Conservation (phyloP, 371 early-diverging fungal species). For the Lichtheimia corymbifera region DNA sequence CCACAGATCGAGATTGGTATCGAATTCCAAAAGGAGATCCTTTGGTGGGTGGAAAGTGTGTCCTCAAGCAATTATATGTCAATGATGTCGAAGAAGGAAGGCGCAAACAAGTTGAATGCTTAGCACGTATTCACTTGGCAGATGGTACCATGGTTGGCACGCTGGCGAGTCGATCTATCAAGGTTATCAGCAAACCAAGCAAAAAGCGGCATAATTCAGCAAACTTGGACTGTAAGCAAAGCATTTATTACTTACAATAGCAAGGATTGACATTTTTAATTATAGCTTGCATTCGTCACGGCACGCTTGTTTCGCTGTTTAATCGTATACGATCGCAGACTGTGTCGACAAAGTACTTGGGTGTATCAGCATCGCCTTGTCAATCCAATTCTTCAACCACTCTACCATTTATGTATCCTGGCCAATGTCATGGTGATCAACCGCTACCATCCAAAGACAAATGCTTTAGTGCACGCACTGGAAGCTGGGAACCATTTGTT, state of each 20-base stretch:
- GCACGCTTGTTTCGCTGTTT: slow-evolving; percentile 79
- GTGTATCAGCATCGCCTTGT: slow-evolving; percentile 48
- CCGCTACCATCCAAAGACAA: slow-evolving; percentile 47
- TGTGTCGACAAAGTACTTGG: slow-evolving; percentile 84
- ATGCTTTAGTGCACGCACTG: slow-evolving; percentile 77
- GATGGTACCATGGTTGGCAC: slow-evolving; percentile 63
- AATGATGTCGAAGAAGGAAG: slow-evolving; percentile 79
- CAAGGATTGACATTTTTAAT: background rate
- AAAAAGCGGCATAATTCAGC: slow-evolving; percentile 83
- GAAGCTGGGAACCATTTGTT: slow-evolving; percentile 86
- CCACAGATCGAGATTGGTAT: slow-evolving; percentile 8
- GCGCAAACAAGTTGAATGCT: slow-evolving; percentile 72
- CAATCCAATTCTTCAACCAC: background rate
- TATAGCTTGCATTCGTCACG: slow-evolving; percentile 80
- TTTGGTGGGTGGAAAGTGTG: slow-evolving; percentile 63
- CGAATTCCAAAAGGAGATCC: slow-evolving; percentile 24
- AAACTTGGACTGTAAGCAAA: slow-evolving; percentile 71
- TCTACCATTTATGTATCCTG: background rate
- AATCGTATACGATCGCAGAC: slow-evolving; percentile 86
- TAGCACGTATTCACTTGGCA: slow-evolving; percentile 66
- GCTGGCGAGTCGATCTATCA: slow-evolving; percentile 73
- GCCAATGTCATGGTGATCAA: background rate
- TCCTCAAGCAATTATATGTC: slow-evolving; percentile 80
- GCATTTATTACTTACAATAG: background rate
- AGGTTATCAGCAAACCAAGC: slow-evolving; percentile 86